Evolutionary conservation across 768 basidiomycete species (phyloP).

Genomic region (Kwoniella pini): DNA sequence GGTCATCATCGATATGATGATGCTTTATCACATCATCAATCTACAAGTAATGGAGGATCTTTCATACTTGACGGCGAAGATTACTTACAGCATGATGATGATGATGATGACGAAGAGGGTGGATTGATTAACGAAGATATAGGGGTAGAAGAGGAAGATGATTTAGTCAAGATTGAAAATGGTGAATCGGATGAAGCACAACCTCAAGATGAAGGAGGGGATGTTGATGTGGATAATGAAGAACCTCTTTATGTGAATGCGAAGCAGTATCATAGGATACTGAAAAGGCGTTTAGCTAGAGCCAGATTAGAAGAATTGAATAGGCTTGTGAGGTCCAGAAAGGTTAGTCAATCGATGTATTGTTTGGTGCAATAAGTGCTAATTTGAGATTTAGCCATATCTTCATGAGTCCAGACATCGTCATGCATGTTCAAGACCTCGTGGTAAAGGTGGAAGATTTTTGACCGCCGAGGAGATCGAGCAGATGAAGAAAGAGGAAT

Average conservation of each 20-base stretch:
- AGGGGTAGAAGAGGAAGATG: conserved; percentile 27
- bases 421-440: conserved; percentile 94
- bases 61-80: conserved; percentile 20
- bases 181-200: conserved; percentile 17
- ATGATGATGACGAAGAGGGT: conserved; percentile 14
- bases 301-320: conserved; percentile 92
- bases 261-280: conserved; percentile 97
- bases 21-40: neutral
- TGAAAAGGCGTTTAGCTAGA: conserved; percentile 88
- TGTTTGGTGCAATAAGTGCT: neutral
- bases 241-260: conserved; percentile 99
- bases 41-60: conserved; percentile 1
- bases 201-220: conserved; percentile 11
- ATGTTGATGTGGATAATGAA: conserved; percentile 66
- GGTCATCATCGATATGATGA: neutral
- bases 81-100: conserved; percentile 23
- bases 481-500: conserved; percentile 47
- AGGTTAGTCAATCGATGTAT: conserved; percentile 61
- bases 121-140: conserved; percentile 4
- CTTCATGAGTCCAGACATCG: conserved; percentile 97
- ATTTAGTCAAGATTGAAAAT: conserved; percentile 24
- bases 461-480: conserved; percentile 90
- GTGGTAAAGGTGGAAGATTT: conserved; percentile 96
- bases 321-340: conserved; percentile 85
- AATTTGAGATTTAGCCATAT: conserved; percentile 72